Conservation (phyloP, 176 grass and related monocot species). For the Oropetium thomaeum region DNA sequence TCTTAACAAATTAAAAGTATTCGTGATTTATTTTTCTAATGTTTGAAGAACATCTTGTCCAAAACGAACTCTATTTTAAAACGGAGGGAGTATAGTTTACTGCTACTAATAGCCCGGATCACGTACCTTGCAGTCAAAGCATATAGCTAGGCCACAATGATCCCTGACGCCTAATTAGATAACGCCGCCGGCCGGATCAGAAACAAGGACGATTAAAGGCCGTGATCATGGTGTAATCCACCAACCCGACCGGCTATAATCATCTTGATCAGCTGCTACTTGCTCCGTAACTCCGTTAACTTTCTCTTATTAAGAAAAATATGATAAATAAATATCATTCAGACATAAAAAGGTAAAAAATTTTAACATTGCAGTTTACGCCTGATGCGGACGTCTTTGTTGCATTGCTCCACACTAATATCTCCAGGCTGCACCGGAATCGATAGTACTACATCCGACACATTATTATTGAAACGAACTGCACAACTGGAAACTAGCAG, state of each 20-base stretch:
- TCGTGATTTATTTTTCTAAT: no score
- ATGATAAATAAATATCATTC: no score
- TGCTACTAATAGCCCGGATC: conserved; percentile 22
- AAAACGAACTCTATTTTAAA: no score
- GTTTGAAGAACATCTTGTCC: no score
- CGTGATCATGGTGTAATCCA: conserved; percentile 22
- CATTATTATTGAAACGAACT: neutral
- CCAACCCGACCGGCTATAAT: neutral
- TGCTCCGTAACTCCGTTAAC: no score
- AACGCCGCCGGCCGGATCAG: no score
- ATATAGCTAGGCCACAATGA: conserved; percentile 6
- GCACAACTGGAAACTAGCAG: no score
- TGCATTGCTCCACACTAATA: neutral
- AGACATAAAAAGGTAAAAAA: no score
- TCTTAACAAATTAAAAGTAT: no score
- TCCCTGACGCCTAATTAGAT: neutral
- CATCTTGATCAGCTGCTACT: no score
- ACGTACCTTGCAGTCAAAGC: conserved; percentile 43
- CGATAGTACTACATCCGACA: neutral
- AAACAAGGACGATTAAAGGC: neutral
- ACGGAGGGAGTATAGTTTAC: no score
- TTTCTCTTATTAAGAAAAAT: neutral
- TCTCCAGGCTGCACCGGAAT: neutral
- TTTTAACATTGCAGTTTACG: no score
- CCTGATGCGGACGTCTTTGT: neutral